Conservation (phyloP, 352 stramenopile species). For the Globisporangium perplexum region DNA sequence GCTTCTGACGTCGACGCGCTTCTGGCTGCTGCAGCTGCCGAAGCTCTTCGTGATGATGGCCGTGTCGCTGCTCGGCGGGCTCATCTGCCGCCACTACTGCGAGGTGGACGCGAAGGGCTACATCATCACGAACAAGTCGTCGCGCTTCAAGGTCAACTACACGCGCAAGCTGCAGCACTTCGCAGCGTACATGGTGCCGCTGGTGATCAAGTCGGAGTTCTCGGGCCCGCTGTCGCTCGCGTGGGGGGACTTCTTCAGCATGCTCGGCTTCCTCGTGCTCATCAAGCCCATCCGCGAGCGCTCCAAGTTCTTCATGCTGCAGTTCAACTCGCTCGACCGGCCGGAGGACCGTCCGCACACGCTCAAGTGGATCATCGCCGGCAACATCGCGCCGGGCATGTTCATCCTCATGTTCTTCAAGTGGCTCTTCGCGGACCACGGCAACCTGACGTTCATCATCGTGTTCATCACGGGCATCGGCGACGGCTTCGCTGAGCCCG, state of each 20-base stretch:
- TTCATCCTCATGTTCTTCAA: conserved; percentile 85
- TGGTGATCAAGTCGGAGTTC: conserved; percentile 70
- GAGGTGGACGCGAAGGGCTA: conserved; percentile 77
- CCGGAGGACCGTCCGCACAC: conserved; percentile 80
- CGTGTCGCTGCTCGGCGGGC: conserved; percentile 53
- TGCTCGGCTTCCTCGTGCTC: conserved; percentile 75
- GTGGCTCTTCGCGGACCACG: conserved; percentile 66
- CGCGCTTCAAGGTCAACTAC: conserved; percentile 87
- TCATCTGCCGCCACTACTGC: conserved; percentile 78
- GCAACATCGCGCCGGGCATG: conserved; percentile 54
- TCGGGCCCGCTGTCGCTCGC: conserved; percentile 53
- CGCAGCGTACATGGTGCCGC: conserved; percentile 75
- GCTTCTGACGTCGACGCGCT: conserved; percentile 27
- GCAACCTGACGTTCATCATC: conserved; percentile 63
- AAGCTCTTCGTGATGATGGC: conserved; percentile 54
- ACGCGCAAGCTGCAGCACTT: conserved; percentile 84
- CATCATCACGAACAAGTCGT: conserved; percentile 84
- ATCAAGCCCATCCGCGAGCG: conserved; percentile 82
- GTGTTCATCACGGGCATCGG: conserved; percentile 82
- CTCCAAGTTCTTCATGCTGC: conserved; percentile 83
- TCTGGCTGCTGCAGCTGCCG: conserved; percentile 46
- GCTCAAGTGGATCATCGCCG: conserved; percentile 83
- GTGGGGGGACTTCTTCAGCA: conserved; percentile 80
- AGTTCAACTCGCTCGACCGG: conserved; percentile 86
- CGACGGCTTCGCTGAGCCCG: conserved; percentile 68